Base-by-base conservation (phyloP, 805 yeast species). In the Brettanomyces custersianus region DNA sequence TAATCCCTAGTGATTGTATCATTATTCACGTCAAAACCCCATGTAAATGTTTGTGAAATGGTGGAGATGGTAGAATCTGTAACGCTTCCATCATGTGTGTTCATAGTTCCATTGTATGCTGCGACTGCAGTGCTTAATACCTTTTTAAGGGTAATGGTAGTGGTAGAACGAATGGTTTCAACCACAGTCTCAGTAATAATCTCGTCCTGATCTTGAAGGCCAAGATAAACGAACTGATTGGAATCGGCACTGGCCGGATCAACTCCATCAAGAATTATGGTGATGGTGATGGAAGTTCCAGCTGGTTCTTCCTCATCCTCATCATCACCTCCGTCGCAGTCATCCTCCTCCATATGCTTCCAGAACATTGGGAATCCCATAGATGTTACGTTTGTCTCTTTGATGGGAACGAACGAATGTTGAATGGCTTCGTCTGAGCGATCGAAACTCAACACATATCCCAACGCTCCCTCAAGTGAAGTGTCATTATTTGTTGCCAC, bases 341-440 rank as follows among this genome's bases (percentile, higher is more conserved):
- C 37, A n/a, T 37, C 44, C n/a, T 33, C 35, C 16, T 38, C 43
- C 31, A 46, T 38, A 30, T 39, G 46, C 11, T 39, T 18, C 54
- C 54, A 56, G 5, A 46, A 38, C 12, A 39, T 30, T 1, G 62
- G 61, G 29, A 55, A 57, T 2, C 59, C 59, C 39, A 43, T 24
- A 3, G 53, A 40, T 3, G 41, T n/a, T 25, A 56, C 43, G 34
- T 53, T 40, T 32, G 48, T 47, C 38, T 57, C 59, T 31, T 47
- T 40, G 9, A 56, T 44, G 19, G 44, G 30, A 11, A 33, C 32
- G 13, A 33, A 18, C 17, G 30, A 25, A 10, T 25, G 28, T 17
- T 20, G 11, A 12, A 24, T 20, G 15, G 20, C 19, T 17, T 20
- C 33, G 12, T 19, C 33, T 7, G 19, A 7, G 8, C 15, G 24